A percentile compares a stretch with the other conserved stretches of the same genome.
Evolutionary conservation across 495 filamentous ascomycete species (phyloP).

Genomic region (Schizothecium vesticola): DNA sequence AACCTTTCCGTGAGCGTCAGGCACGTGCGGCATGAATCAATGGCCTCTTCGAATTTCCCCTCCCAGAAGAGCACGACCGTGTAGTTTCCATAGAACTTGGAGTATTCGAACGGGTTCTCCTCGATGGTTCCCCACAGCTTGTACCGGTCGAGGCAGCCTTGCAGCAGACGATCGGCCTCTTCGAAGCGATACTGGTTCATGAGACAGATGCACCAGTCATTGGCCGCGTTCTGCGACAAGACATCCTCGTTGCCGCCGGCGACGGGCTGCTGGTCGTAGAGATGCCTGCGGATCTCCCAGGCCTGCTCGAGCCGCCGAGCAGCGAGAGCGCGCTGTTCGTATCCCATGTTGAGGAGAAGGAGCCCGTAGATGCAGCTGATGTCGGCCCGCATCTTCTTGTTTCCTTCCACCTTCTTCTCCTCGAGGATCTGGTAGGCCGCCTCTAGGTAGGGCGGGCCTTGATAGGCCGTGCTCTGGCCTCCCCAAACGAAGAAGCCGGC

Average conservation of each 20-base stretch:
- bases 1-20: slow-evolving; percentile 10
- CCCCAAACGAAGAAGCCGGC: slow-evolving; percentile 24
- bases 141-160: slow-evolving; percentile 19
- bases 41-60: slow-evolving; percentile 13
- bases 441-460: slow-evolving; percentile 19
- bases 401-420: slow-evolving; percentile 2
- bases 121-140: slow-evolving; percentile 11
- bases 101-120: slow-evolving; percentile 26
- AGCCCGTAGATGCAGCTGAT: slow-evolving; percentile 22
- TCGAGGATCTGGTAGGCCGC: slow-evolving; percentile 18
- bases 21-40: slow-evolving; percentile 10
- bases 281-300: background rate
- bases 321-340: slow-evolving; percentile 2
- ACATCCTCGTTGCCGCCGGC: slow-evolving; percentile 12
- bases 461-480: slow-evolving; percentile 9
- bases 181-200: slow-evolving; percentile 21
- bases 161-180: slow-evolving; percentile 17
- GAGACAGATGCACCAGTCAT: slow-evolving; percentile 17
- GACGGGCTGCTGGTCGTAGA: background rate
- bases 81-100: slow-evolving; percentile 25
- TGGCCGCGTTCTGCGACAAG: slow-evolving; percentile 18
- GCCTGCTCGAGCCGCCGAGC: slow-evolving; percentile 10
- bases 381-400: slow-evolving; percentile 18
- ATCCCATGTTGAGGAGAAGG: slow-evolving; percentile 18
- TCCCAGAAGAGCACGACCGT: slow-evolving; percentile 18